Evolutionary conservation across 192 early-diverging fungal genomes (phyloP).

Genomic region (Phlyctochytrium bullatum): DNA sequence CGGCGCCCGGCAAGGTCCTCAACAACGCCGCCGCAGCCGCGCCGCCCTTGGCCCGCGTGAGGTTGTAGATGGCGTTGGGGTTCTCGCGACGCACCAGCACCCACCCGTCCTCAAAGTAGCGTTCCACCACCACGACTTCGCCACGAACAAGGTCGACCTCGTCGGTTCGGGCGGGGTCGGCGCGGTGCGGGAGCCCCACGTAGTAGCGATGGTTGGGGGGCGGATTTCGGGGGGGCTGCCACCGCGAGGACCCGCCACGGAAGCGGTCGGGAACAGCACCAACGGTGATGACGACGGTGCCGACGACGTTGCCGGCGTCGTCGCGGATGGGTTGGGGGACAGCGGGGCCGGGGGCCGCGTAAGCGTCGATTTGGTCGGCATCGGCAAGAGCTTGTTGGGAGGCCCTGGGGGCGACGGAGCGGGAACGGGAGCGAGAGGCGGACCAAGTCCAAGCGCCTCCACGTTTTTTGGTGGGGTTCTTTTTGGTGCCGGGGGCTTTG

Average conservation of each 20-base stretch:
- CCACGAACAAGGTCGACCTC: neutral
- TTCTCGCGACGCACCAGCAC: neutral
- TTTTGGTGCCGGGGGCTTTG: too few relatives aligned
- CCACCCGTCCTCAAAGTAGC: constrained; percentile 7
- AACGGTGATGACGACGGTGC: neutral
- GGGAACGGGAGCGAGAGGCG: neutral
- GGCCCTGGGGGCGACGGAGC: neutral
- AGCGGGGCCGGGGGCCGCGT: neutral
- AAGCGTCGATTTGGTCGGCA: too few relatives aligned
- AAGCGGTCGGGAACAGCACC: neutral
- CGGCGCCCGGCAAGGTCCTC: neutral
- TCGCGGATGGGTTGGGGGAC: neutral
- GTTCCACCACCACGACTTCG: constrained; percentile 1
- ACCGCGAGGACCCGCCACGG: neutral
- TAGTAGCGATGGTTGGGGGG: neutral
- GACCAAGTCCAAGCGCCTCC: too few relatives aligned
- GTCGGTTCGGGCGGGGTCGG: neutral
- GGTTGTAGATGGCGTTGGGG: neutral
- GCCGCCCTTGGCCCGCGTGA: neutral
- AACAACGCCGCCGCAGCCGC: neutral
- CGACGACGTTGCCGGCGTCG: neutral
- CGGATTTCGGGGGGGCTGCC: neutral
- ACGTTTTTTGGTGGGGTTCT: too few relatives aligned
- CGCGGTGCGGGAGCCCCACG: neutral
- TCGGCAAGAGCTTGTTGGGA: neutral